These are phyloP conservation scores for Neofusicoccum sp. DNA, from an alignment of 2,329 filamentous ascomycete species.

Conservation along the genomic window DNA sequence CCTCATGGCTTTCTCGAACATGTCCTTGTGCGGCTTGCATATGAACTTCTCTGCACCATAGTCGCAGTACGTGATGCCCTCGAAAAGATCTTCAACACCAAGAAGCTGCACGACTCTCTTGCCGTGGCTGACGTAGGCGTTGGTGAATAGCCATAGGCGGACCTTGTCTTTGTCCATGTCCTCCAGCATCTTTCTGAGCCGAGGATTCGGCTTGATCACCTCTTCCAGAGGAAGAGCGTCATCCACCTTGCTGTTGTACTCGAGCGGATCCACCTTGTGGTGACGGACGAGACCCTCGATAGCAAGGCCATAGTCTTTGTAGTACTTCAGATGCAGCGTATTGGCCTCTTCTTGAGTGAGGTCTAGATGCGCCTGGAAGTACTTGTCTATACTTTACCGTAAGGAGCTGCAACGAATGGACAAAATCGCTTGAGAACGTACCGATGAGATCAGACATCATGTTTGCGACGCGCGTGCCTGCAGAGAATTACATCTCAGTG, in stretches of 20 bases:
- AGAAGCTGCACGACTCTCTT: constrained; percentile 78
- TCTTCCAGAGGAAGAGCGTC: constrained; percentile 86
- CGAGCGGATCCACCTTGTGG: constrained; percentile 91
- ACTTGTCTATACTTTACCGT: constrained; percentile 53
- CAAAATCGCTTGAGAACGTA: constrained; percentile 22
- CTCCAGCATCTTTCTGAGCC: constrained; percentile 71
- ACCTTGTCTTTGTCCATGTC: constrained; percentile 83
- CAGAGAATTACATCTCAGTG: constrained; percentile 46
- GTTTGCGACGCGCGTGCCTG: constrained; percentile 72
- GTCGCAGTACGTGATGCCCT: constrained; percentile 93
- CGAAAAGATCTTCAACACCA: constrained; percentile 82
- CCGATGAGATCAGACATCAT: constrained; percentile 82
- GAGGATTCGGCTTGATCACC: constrained; percentile 75
- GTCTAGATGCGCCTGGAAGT: constrained; percentile 67
- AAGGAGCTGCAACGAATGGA: constrained; percentile 55
- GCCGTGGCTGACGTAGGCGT: constrained; percentile 89
- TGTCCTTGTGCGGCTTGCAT: constrained; percentile 81
- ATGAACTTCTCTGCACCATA: constrained; percentile 71
- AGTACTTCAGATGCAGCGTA: constrained; percentile 85
- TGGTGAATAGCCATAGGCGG: constrained; percentile 91
- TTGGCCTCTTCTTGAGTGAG: constrained; percentile 76
- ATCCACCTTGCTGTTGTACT: constrained; percentile 93
- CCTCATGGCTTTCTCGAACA: constrained; percentile 85
- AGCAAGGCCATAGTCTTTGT: constrained; percentile 92
- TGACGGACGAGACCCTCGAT: constrained; percentile 92